Evolutionary conservation across 164 flowering plant genomes (phyloP).

Genomic region (Vitis cinerea): DNA sequence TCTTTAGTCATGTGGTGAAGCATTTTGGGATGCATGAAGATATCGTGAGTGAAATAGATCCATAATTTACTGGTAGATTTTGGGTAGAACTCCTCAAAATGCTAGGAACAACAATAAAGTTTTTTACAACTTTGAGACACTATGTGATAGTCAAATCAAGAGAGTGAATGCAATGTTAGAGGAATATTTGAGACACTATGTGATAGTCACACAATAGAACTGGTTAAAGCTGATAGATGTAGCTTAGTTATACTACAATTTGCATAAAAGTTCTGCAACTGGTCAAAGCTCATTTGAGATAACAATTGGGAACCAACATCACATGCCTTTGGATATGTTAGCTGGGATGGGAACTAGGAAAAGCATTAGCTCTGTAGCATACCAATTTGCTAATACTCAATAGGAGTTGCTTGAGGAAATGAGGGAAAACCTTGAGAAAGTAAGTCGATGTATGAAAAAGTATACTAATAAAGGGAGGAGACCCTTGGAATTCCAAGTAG

Average conservation of each 20-base stretch:
- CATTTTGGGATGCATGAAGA: constrained; percentile 7
- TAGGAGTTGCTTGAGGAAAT: constrained; percentile 1
- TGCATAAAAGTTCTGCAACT: constrained; percentile 1
- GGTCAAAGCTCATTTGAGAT: constrained; percentile 14
- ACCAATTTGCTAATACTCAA: background rate
- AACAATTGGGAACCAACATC: background rate
- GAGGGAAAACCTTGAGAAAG: background rate
- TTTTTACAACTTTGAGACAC: constrained; percentile 11
- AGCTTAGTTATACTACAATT: constrained; percentile 11
- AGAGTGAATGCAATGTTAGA: constrained; percentile 8
- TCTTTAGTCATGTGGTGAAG: constrained; percentile 12
- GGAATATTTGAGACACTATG: constrained; percentile 15
- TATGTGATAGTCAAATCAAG: constrained; percentile 12
- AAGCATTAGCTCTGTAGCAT: background rate
- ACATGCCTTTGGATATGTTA: background rate
- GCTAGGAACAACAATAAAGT: constrained; percentile 6
- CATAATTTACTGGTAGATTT: constrained; percentile 4
- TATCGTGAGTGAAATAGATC: constrained; percentile 6
- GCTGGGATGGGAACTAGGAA: background rate
- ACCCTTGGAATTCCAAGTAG: background rate
- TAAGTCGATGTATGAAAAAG: background rate
- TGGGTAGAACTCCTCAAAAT: constrained; percentile 1
- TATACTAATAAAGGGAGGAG: background rate
- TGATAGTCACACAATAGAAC: constrained; percentile 3
- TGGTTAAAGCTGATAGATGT: background rate